Base-by-base conservation (phyloP, 140 eudicot species). In the Flaveria floridana region DNA sequence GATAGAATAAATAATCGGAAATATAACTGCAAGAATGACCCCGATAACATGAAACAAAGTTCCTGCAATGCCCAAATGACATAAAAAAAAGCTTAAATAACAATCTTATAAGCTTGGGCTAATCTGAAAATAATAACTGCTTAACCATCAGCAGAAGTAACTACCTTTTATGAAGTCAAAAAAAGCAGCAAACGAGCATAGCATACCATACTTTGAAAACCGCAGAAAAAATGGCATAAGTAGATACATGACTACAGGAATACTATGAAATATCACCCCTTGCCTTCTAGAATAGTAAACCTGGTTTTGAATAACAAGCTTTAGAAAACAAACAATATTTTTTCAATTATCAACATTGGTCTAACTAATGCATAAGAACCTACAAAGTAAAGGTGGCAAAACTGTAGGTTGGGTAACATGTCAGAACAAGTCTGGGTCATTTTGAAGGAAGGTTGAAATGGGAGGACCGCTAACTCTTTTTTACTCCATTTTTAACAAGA, bases 151-250 rank as follows among this genome's bases (percentile, higher is more conserved):
- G 74, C 56, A 69, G 53, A 62, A 61, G 23, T 50, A 25, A 14
- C 57, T 80, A 94, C 99, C 99, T 85, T 88, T 90, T 12, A 82
- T 47, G 71, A 86, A 86, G 87, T 94, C 99, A 63, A 57, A 84
- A 47, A 78, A 80, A 73, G 92, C 74, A 52, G 83, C 78, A 18
- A 84, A 57, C 37, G 87, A 85, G 86, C 84, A 86, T 75, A 65
- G 53, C 14, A 87, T 67, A n/a, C 95, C 87, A 66, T 53, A 15
- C 52, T 74, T 76, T 81, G 89, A 74, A 66, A 87, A 82, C 23
- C 83, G 89, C 79, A 88, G 63, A 3, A 86, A 34, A 79, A 90
- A 81, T 39, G 99, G 97, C 87, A 88, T 51, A 67, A 88, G 82
- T 71, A 90, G 81, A 69, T 82, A 90, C 73, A 94, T 74, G 21